phyloP scores from a whole-genome alignment of 306 rosid genomes.

The Pyrus pyrifolia region DNA sequence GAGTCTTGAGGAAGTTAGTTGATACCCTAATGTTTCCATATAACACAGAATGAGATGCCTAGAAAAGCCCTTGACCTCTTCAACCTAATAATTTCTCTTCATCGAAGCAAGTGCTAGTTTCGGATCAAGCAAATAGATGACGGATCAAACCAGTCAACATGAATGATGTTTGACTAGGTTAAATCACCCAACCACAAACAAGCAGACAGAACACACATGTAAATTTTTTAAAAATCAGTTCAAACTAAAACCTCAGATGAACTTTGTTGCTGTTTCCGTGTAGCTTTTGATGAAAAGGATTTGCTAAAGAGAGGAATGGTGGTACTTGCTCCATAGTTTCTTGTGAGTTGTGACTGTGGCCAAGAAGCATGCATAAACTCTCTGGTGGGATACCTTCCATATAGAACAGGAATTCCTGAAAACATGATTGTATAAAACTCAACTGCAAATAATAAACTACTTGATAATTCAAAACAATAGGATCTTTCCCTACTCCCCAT shows the following conservation, averaged over 20 bases:
- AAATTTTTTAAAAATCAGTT: neutral
- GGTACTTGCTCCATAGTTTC: constrained; percentile 26
- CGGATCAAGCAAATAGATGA: neutral
- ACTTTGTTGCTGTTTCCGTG: constrained; percentile 27
- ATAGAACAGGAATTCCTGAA: constrained; percentile 27
- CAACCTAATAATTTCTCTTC: neutral
- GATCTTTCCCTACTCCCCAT: neutral
- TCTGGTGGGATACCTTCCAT: constrained; percentile 19
- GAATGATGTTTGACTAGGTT: neutral
- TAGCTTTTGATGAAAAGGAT: constrained; percentile 52
- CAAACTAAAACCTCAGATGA: constrained; percentile 32
- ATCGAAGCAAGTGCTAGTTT: neutral
- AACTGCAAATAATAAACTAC: neutral
- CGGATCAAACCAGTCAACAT: neutral
- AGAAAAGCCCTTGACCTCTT: neutral
- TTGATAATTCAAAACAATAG: neutral
- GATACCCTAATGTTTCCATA: neutral
- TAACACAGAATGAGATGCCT: neutral
- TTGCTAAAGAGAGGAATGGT: constrained; percentile 22
- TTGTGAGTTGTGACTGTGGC: constrained; percentile 21
- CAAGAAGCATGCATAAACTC: constrained; percentile 1
- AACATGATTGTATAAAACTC: constrained; percentile 4
- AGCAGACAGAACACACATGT: neutral
- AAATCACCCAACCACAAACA: neutral
- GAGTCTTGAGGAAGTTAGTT: neutral